Conservation (phyloP, 2,329 filamentous ascomycete genomes). For the Xylaria sp. region DNA sequence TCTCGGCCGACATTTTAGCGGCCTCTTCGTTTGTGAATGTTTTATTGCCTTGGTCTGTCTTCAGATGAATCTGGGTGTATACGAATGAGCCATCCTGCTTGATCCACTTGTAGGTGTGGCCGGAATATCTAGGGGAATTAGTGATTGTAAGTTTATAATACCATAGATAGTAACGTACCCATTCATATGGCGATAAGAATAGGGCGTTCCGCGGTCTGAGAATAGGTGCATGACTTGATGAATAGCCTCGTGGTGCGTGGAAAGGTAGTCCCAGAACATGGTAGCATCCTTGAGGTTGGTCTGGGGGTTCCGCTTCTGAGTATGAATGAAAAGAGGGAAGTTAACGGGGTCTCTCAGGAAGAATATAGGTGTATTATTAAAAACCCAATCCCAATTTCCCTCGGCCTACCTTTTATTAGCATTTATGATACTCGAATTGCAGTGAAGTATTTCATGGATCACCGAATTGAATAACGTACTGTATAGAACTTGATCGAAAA, state of each 20-base stretch:
- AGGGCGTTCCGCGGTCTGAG: slow-evolving; percentile 54
- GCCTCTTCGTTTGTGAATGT: slow-evolving; percentile 50
- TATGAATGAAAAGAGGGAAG: slow-evolving; percentile 35
- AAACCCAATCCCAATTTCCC: background rate
- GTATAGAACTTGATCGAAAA: slow-evolving; percentile 36
- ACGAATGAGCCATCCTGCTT: slow-evolving; percentile 23
- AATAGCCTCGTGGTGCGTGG: slow-evolving; percentile 53
- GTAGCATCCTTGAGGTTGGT: slow-evolving; percentile 26
- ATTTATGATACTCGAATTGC: too few species aligned
- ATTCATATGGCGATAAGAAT: slow-evolving; percentile 52
- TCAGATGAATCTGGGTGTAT: slow-evolving; percentile 49
- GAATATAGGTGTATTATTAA: slow-evolving; percentile 29
- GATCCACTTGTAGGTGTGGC: background rate
- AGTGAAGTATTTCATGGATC: too few species aligned
- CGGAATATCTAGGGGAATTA: background rate
- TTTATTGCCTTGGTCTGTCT: slow-evolving; percentile 52
- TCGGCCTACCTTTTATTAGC: too few species aligned
- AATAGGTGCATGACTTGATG: slow-evolving; percentile 60
- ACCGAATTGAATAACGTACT: too few species aligned
- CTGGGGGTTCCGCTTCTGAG: slow-evolving; percentile 33
- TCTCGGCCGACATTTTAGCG: slow-evolving; percentile 44
- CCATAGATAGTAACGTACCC: slow-evolving; percentile 45
- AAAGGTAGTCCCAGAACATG: slow-evolving; percentile 38
- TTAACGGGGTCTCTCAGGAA: slow-evolving; percentile 35
- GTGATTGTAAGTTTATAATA: background rate